Conservation (phyloP, 2,329 filamentous ascomycete species). For the Colletotrichum eleusines region DNA sequence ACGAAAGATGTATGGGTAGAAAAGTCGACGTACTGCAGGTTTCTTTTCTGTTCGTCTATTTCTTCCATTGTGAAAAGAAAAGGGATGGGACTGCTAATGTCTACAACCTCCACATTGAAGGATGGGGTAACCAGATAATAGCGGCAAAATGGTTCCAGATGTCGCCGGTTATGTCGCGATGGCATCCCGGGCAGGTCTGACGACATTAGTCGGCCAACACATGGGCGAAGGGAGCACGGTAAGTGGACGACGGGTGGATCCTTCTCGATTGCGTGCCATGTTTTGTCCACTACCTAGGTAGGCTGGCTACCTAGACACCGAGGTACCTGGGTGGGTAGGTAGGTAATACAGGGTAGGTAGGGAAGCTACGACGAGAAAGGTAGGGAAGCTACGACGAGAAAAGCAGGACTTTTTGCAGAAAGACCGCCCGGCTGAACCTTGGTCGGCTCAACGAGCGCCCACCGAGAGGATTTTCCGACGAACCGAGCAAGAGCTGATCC, state of each 20-base stretch:
- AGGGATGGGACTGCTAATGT: not conserved
- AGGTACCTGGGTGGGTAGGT: too few species aligned
- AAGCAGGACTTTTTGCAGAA: conserved; percentile 9
- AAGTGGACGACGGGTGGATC: conserved; percentile 30
- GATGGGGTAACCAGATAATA: conserved; percentile 23
- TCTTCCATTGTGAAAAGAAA: too few species aligned
- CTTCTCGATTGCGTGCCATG: not conserved
- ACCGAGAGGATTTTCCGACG: conserved; percentile 34
- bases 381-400: too few species aligned
- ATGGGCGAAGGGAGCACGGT: conserved; percentile 39
- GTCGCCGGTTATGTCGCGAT: not conserved
- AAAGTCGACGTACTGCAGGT: not conserved
- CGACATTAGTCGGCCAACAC: conserved; percentile 24
- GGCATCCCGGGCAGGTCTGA: conserved; percentile 15
- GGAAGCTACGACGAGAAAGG: too few species aligned
- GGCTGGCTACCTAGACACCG: too few species aligned
- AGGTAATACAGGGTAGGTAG: too few species aligned
- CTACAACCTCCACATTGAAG: not conserved
- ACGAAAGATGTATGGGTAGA: conserved; percentile 26
- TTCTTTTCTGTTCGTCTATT: too few species aligned
- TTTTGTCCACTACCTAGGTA: too few species aligned
- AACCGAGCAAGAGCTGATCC: conserved; percentile 15
- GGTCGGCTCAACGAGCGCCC: conserved; percentile 13
- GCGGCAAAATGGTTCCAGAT: conserved; percentile 2
- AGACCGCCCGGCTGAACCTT: conserved; percentile 33